Evolutionary conservation across 192 early-diverging fungal species (phyloP), one percentile per base, ranked within the genome.

Genomic region (Fimicolochytrium jonesii): DNA sequence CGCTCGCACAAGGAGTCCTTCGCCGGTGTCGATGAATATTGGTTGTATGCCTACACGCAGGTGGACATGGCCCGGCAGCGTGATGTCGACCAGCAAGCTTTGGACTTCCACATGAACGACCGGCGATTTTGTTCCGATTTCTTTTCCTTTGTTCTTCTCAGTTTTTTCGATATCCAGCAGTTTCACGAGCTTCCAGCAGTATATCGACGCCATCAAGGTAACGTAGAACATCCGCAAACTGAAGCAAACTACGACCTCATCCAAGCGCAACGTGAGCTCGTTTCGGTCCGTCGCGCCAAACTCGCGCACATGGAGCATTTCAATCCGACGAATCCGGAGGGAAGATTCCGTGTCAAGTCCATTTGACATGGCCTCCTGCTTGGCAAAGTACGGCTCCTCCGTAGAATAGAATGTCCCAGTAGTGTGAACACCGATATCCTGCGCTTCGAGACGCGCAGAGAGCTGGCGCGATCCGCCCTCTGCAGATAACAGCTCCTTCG

Each of bases 161-260:
- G 32, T 5, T 22, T 7, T 50, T 4, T 41, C 50, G 3, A 36
- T 23, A 11, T 45, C 25, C 32, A 66, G 57, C 52, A 67, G 36
- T 30, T 60, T 67, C 2, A 36, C 56, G 6, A 67, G 28, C 39
- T 67, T 67, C 1, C 51, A 37, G 22, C 11, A 29, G 37, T 59
- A 67, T 18, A 67, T n/a, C 5, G 48, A 30, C 4, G 56, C 32
- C 48, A 55, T 39, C 4, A 67, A 28, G 4, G 33, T 57, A 10
- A 67, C 66, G 26, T 52, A 60, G 37, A 67, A 22, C 20, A 34
- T 22, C 35, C 54, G 56, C 25, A 67, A 10, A 25, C 48, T 50
- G 23, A 67, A 10, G 20, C 39, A 20, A n/a, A 49, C 18, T 3
- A 22, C 17, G 18, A 50, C 47, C 25, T 67, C 57, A 33, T 52